Base-by-base conservation (phyloP, 1,284 basidiomycete species). In the Lignosus rhinocerotis region DNA sequence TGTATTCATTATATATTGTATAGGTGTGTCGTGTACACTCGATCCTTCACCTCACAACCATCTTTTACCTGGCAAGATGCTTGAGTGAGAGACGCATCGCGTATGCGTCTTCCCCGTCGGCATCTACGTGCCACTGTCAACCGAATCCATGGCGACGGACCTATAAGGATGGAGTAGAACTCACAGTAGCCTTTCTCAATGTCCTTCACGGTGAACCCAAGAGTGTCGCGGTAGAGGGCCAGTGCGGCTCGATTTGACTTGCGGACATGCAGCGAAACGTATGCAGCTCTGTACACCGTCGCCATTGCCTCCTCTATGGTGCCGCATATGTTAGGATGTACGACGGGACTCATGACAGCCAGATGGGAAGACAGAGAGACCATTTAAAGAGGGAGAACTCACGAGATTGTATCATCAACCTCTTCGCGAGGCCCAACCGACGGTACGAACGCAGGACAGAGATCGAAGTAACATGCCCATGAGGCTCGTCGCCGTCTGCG, bases 401-500 rank as follows among this genome's bases (percentile, higher is more conserved):
- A 96, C 94, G 93, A 41, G 90, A 89, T 51, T 92, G 84, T 39
- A 90, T 73, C 94, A 96, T 96, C 45, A 97, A 76, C 70, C 88
- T 89, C 74, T 93, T 93, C 12, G 93, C 94, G 1, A 97, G 76
- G 1, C 94, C 94, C 17, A 95, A 78, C 31, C 94, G 81, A 54
- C 94, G 80, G 70, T 96, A 94, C 14, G 90, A 87, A 60, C 93
- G 79, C 38, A 96, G 77, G 5, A 97, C 93, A 1, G 92, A 94
- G 65, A 97, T 93, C 0, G 94, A 96, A 41, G 93, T 96, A 68
- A 97, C 90, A 70, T 96, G 92, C 1, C 94, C 94, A 60, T 94
- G 92, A 1, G 86, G 81, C 55, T 84, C 80, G 47, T 84, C 82
- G 9, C 69, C 76, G 30, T 88, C 82, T 39, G 75, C 72, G 0